phyloP scores from a whole-genome alignment of 768 basidiomycete genomes.

The Mycena vitilis region DNA sequence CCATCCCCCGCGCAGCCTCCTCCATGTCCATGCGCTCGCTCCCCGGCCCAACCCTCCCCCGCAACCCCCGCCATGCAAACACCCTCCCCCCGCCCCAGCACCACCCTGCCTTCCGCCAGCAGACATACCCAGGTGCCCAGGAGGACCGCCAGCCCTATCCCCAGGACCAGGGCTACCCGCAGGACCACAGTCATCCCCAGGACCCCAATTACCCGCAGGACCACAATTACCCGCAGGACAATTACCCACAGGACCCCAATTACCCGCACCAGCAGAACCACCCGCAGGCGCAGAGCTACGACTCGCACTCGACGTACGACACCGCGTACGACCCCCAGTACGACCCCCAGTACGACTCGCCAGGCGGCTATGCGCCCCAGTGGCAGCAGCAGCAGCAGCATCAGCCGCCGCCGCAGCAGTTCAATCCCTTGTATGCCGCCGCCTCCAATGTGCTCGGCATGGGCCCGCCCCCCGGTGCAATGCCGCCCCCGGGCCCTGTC shows the following conservation, averaged over 20 bases:
- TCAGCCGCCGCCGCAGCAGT: constrained; percentile 51
- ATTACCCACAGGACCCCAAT: not conserved
- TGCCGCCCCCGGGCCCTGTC: constrained; percentile 35
- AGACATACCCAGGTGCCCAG: not conserved
- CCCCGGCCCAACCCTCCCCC: constrained; percentile 36
- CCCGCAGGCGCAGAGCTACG: constrained; percentile 38
- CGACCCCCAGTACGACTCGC: constrained; percentile 18
- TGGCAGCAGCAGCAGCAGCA: constrained; percentile 38
- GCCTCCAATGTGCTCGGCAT: constrained; percentile 86
- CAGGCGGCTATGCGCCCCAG: constrained; percentile 33
- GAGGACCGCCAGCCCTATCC: constrained; percentile 1
- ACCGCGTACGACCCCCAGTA: constrained; percentile 29
- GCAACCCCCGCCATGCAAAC: constrained; percentile 54
- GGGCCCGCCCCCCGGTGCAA: constrained; percentile 67
- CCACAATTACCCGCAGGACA: constrained; percentile 2
- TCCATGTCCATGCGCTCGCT: constrained; percentile 62
- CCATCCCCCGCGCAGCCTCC: constrained; percentile 65
- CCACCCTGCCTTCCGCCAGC: not conserved
- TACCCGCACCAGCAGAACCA: constrained; percentile 23
- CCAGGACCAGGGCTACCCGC: constrained; percentile 15
- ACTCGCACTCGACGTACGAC: constrained; percentile 34
- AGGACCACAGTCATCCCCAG: not conserved
- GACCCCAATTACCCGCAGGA: constrained; percentile 1
- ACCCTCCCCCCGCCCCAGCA: constrained; percentile 50
- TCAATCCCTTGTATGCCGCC: constrained; percentile 75